Conservation (phyloP, 1,284 basidiomycete species). For the Cutaneotrichosporon dermatis region DNA sequence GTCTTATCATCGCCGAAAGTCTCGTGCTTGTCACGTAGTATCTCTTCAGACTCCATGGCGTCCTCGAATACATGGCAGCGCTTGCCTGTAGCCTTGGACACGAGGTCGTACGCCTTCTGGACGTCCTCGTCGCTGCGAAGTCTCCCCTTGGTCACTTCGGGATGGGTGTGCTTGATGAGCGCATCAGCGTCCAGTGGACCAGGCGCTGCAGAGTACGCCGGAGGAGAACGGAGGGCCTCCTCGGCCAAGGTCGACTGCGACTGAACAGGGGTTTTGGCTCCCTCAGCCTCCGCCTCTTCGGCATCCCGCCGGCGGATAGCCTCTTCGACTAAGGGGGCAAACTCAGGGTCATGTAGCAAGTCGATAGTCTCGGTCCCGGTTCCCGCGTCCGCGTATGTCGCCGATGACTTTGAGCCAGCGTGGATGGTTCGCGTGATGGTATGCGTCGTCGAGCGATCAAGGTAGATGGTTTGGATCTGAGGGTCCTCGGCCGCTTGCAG, state of each 20-base stretch:
- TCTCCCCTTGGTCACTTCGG: neutral
- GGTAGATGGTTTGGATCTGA: neutral
- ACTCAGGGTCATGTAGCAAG: slow-evolving; percentile 10
- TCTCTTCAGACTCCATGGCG: neutral
- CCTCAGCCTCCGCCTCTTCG: neutral
- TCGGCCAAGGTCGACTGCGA: neutral
- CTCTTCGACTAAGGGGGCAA: neutral
- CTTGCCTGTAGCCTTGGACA: slow-evolving; percentile 28
- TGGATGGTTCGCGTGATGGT: neutral
- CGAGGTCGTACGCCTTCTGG: slow-evolving; percentile 22
- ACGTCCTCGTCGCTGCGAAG: slow-evolving; percentile 22
- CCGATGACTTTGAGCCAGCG: neutral
- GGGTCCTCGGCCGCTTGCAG: neutral
- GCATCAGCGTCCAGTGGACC: slow-evolving; percentile 27
- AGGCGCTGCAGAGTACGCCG: slow-evolving; percentile 37
- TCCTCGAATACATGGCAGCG: slow-evolving; percentile 34
- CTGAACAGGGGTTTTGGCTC: neutral
- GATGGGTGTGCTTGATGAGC: slow-evolving; percentile 33
- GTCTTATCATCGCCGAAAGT: neutral
- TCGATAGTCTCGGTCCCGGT: neutral
- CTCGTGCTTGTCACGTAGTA: neutral
- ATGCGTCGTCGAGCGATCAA: neutral
- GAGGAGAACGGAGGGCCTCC: slow-evolving; percentile 18
- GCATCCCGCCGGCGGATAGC: neutral
- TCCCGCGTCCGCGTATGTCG: neutral